Evolutionary conservation across 306 rosid species (phyloP).

Genomic region (Fragaria vesca): DNA sequence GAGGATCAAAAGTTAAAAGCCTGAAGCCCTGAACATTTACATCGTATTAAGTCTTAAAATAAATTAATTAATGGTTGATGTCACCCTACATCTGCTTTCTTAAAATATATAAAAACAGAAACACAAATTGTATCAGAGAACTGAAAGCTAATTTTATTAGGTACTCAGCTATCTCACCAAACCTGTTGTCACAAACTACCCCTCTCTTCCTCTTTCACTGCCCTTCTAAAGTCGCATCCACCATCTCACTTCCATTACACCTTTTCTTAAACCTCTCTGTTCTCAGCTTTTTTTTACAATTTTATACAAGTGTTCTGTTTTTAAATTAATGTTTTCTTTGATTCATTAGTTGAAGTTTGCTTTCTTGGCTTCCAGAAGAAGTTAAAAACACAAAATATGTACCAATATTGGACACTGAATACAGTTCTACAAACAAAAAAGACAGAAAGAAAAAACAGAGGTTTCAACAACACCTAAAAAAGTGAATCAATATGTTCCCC

Average conservation of each 20-base stretch:
- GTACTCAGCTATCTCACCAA: neutral
- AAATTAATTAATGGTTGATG: neutral
- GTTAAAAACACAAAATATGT: neutral
- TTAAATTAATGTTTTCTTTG: neutral
- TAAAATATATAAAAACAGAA: neutral
- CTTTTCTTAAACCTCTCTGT: neutral
- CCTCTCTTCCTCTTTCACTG: neutral
- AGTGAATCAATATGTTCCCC: slow-evolving; percentile 17
- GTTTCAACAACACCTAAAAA: neutral
- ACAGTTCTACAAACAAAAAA: neutral
- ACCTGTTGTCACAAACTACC: neutral
- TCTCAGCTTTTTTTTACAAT: neutral
- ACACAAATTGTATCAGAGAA: neutral
- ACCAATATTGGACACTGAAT: neutral
- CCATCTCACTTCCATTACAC: neutral
- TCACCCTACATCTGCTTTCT: neutral
- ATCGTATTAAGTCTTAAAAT: neutral
- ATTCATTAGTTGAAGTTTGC: neutral
- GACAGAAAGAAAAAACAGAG: neutral
- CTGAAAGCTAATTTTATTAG: neutral
- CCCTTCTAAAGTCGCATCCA: neutral
- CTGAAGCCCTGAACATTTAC: neutral
- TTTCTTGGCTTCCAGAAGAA: neutral
- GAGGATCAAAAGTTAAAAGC: neutral
- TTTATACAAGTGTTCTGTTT: neutral